These are phyloP conservation scores for Botrytis galanthina DNA, from an alignment of 2,329 filamentous ascomycete species.

Conservation along the genomic window DNA sequence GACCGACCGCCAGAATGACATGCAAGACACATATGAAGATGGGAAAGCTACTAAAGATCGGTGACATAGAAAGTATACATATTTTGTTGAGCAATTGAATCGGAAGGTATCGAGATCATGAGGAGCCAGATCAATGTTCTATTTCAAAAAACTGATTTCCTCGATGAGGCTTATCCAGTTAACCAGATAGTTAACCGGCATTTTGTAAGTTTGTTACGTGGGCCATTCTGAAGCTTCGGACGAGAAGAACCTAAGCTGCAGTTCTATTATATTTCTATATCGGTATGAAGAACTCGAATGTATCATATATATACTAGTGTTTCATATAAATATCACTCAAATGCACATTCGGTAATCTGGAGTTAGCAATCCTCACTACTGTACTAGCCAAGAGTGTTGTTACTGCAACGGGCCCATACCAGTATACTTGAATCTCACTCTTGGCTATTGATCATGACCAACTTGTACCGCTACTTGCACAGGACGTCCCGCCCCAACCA, in stretches of 20 bases:
- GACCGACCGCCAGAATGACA: background rate
- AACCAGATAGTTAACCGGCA: background rate
- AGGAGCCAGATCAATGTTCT: background rate
- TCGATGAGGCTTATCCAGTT: background rate
- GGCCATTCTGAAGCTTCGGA: background rate
- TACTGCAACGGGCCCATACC: no score
- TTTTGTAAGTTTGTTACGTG: background rate
- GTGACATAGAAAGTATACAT: background rate
- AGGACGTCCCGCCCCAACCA: no score
- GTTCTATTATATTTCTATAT: background rate
- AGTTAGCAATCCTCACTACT: background rate
- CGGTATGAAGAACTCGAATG: background rate
- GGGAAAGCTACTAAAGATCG: background rate
- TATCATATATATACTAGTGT: background rate
- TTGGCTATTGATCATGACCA: no score
- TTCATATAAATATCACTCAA: background rate
- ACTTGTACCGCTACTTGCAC: no score
- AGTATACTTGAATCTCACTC: no score
- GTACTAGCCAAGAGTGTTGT: background rate
- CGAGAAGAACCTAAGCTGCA: background rate
- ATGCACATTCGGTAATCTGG: background rate
- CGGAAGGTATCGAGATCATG: background rate
- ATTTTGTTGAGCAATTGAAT: background rate
- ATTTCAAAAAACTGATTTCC: background rate
- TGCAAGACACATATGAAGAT: background rate